A percentile compares a stretch with the other conserved stretches of the same genome.
phyloP scores from a whole-genome alignment of 176 grass and related monocot genomes.

The Bothriochloa decipiens region DNA sequence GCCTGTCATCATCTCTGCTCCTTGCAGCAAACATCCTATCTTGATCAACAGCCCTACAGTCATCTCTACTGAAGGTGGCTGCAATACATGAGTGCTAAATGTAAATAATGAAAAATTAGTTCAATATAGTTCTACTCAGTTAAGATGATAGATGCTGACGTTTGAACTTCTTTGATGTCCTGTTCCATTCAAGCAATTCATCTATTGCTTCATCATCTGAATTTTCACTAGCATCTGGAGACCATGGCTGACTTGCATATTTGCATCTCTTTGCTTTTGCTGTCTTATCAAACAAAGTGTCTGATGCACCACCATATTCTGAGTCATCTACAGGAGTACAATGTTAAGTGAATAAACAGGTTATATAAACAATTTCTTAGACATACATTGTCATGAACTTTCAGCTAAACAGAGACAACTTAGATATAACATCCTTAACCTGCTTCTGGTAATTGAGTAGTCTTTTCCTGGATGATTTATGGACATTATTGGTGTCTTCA shows the following conservation, averaged over 20 bases:
- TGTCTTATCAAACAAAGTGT: background rate
- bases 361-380: too few relatives aligned
- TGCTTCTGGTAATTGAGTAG: too few relatives aligned
- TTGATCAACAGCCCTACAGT: background rate
- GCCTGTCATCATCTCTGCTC: background rate
- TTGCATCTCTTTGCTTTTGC: background rate
- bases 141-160: background rate
- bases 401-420: too few relatives aligned
- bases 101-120: background rate
- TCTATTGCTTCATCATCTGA: background rate
- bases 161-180: background rate
- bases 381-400: too few relatives aligned
- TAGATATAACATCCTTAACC: too few relatives aligned
- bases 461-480: background rate
- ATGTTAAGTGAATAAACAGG: too few relatives aligned
- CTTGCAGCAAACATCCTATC: background rate
- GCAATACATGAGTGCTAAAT: too few relatives aligned
- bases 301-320: background rate
- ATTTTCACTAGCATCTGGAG: background rate
- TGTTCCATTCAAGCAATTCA: background rate
- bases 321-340: too few relatives aligned
- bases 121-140: background rate
- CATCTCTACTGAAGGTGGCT: background rate
- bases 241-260: background rate
- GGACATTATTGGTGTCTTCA: background rate